Base-by-base conservation (phyloP, 192 early-diverging fungal genomes). In the Coemansia sp. region DNA sequence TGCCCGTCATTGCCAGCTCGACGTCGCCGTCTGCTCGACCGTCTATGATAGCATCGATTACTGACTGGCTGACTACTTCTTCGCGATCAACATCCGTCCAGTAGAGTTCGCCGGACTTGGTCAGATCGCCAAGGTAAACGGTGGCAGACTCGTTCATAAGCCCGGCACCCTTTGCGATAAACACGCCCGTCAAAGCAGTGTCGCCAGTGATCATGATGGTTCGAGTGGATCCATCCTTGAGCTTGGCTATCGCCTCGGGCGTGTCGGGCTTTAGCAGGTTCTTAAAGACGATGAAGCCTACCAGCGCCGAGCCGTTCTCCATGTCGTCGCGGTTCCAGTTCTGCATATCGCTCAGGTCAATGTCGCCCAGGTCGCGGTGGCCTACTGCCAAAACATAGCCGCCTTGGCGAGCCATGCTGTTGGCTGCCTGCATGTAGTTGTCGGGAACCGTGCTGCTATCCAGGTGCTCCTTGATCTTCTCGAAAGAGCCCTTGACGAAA, bases 121-220 rank as follows among this genome's bases (percentile, higher is more conserved):
- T 68, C 33, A 83, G 65, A 52, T 89, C 87, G 62, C 74, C 87
- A n/a, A 88, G 61, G 13, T 85, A 45, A 8, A 88, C 76, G 16
- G 67, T 64, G 38, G 68, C 57, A 6, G 60, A 64, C 21, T 59
- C 26, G 33, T 65, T 59, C 41, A 71, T 62, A 72, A 92, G 83
- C 12, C 85, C 86, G 66, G 79, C 84, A 39, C 72, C 61, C 38
- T 83, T 82, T 11, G 88, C 92, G 69, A 94, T 87, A 66, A 86
- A 90, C 31, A 90, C 75, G 36, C 86, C 91, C n/a, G 92, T 94
- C 45, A 87, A 69, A 3, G 86, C 88, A 37, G 89, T 90, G 65
- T 94, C 92, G 50, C 92, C 92, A 6, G 92, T 92, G 65, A 94
- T 88, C 92, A 94, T 94, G 23, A 92, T 84, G 16, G 86, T 88